phyloP scores from a whole-genome alignment of 352 stramenopile genomes.

The Phytopythium kandeliae region DNA sequence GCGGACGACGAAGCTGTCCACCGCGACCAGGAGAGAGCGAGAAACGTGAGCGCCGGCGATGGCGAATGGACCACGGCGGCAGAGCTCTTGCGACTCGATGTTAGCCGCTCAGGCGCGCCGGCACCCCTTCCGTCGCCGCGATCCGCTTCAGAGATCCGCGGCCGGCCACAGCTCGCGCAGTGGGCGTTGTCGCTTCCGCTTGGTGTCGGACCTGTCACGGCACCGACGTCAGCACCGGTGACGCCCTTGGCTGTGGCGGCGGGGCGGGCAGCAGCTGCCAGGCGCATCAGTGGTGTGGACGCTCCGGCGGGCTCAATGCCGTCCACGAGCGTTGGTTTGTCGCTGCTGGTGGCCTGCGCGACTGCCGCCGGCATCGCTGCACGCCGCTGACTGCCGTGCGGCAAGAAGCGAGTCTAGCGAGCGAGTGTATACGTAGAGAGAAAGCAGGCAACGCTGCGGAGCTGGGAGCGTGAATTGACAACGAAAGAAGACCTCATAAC shows the following conservation, averaged over 20 bases:
- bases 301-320: conserved; percentile 21
- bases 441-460: no score
- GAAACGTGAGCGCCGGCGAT: not conserved
- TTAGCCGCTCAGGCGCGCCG: not conserved
- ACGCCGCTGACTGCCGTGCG: conserved; percentile 20
- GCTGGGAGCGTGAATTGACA: no score
- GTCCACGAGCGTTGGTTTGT: conserved; percentile 39
- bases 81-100: not conserved
- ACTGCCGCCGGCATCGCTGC: conserved; percentile 32
- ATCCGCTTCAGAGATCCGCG: not conserved
- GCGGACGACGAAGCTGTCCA: conserved; percentile 1
- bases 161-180: not conserved
- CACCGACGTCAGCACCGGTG: not conserved
- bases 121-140: not conserved
- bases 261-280: conserved; percentile 1
- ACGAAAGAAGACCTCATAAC: no score
- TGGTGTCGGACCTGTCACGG: not conserved
- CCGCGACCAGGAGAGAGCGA: not conserved
- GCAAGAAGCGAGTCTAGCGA: no score
- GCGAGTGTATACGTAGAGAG: no score
- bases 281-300: conserved; percentile 3
- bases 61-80: not conserved
- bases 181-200: not conserved
- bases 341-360: conserved; percentile 36
- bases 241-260: not conserved